Evolutionary conservation across 1,284 basidiomycete genomes (phyloP).

Genomic region (Malassezia japonica): DNA sequence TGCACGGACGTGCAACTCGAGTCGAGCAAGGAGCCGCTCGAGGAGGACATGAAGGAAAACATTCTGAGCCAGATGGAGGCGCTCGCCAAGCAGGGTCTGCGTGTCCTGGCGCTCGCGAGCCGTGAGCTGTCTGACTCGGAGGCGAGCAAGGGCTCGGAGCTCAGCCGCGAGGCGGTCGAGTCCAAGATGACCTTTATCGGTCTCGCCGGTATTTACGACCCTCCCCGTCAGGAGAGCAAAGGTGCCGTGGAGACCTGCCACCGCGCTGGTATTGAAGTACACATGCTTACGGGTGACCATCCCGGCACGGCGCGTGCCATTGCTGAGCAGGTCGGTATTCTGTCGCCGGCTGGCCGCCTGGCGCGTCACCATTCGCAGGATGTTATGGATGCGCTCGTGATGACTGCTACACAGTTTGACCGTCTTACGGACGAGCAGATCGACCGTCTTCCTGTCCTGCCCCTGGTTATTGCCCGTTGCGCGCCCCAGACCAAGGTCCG

Average conservation of each 20-base stretch:
- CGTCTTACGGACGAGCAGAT: slow-evolving; percentile 58
- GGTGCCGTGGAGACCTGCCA: slow-evolving; percentile 59
- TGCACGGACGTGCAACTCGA: slow-evolving; percentile 26
- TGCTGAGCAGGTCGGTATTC: slow-evolving; percentile 53
- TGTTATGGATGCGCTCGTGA: slow-evolving; percentile 39
- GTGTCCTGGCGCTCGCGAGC: slow-evolving; percentile 41
- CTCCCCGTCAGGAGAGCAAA: slow-evolving; percentile 60
- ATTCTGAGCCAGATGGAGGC: slow-evolving; percentile 42
- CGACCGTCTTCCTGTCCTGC: slow-evolving; percentile 54
- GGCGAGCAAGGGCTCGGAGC: slow-evolving; percentile 23
- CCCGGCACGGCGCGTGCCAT: slow-evolving; percentile 49
- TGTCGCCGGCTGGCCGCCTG: slow-evolving; percentile 49
- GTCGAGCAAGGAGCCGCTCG: slow-evolving; percentile 45
- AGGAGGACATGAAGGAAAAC: slow-evolving; percentile 22
- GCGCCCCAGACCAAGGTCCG: slow-evolving; percentile 52
- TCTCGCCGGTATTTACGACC: slow-evolving; percentile 60
- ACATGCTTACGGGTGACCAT: slow-evolving; percentile 57
- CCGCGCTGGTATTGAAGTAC: slow-evolving; percentile 59
- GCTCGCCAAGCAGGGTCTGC: slow-evolving; percentile 37
- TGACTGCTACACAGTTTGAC: slow-evolving; percentile 60
- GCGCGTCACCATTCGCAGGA: slow-evolving; percentile 20
- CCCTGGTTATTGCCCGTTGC: slow-evolving; percentile 58
- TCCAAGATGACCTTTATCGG: slow-evolving; percentile 57
- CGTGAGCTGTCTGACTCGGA: slow-evolving; percentile 28
- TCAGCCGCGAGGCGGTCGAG: slow-evolving; percentile 53